A percentile compares a stretch with the other conserved stretches of the same genome.
phyloP scores from a whole-genome alignment of 148 eudicot species.

The Agrostemma githago region DNA sequence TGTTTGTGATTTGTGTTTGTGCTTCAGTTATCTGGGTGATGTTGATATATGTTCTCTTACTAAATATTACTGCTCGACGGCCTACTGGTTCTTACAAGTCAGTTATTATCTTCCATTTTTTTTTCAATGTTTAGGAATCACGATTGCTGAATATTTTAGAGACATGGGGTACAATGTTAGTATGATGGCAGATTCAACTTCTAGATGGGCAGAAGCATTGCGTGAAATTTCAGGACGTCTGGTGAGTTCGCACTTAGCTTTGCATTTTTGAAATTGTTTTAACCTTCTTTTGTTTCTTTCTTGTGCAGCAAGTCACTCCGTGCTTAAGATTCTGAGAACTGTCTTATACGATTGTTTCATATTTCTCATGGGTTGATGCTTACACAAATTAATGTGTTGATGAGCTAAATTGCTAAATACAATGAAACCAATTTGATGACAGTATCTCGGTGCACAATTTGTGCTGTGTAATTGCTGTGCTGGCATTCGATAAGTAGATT shows the following conservation, averaged over 20 bases:
- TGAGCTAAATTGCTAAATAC: neutral
- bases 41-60: neutral
- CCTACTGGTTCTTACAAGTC: neutral
- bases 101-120: slow-evolving; percentile 1
- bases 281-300: neutral
- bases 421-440: no score
- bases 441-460: neutral
- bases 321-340: neutral
- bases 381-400: neutral
- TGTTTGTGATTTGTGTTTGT: neutral
- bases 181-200: slow-evolving; percentile 99
- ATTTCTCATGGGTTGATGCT: neutral
- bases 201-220: slow-evolving; percentile 99
- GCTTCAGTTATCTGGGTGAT: neutral
- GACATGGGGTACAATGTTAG: slow-evolving; percentile 99
- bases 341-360: neutral
- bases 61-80: neutral
- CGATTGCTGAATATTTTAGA: slow-evolving; percentile 97
- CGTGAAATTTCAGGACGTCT: slow-evolving; percentile 99
- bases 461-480: neutral
- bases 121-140: slow-evolving; percentile 56
- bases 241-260: slow-evolving; percentile 39
- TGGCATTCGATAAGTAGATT: neutral
- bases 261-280: neutral
- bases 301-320: neutral